Percentiles rank a stretch among this genome's conserved stretches.
Evolutionary conservation across 305 asterid genomes (phyloP).

Genomic region (Fraxinus sp.): DNA sequence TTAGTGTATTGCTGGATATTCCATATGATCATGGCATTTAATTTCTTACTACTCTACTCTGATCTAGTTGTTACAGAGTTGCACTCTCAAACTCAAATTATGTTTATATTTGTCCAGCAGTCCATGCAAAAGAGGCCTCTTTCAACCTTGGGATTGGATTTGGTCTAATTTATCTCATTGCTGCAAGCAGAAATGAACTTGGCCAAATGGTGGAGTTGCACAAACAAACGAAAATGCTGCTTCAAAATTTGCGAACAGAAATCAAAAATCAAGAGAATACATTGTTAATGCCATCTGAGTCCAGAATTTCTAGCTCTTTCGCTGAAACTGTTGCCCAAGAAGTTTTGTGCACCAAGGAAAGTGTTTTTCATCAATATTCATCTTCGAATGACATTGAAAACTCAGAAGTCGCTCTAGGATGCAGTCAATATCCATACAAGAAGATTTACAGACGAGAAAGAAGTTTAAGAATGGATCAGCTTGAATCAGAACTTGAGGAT

Average conservation of each 20-base stretch:
- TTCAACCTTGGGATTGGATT: slow-evolving; percentile 60
- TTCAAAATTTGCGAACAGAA: slow-evolving; percentile 39
- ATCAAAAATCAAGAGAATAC: slow-evolving; percentile 23
- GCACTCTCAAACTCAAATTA: background rate
- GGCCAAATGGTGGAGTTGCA: slow-evolving; percentile 51
- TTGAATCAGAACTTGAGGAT: slow-evolving; percentile 62
- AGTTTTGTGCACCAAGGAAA: slow-evolving; percentile 8
- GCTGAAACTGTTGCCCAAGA: slow-evolving; percentile 21
- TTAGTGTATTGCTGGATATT: background rate
- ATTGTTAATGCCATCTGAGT: slow-evolving; percentile 17
- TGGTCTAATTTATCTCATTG: slow-evolving; percentile 54
- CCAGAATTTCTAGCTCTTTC: slow-evolving; percentile 26
- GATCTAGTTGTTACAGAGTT: background rate
- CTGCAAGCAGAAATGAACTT: slow-evolving; percentile 45
- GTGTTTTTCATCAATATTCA: slow-evolving; percentile 17
- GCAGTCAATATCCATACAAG: slow-evolving; percentile 14
- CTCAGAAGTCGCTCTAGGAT: slow-evolving; percentile 25
- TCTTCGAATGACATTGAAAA: slow-evolving; percentile 24
- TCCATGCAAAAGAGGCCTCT: slow-evolving; percentile 37
- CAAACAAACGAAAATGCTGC: slow-evolving; percentile 40
- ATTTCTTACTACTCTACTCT: background rate
- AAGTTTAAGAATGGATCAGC: slow-evolving; percentile 52
- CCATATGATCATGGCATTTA: background rate
- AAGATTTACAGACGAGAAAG: slow-evolving; percentile 20
- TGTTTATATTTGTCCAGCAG: slow-evolving; percentile 21